These are phyloP conservation scores for Papilionanthe hybrid DNA, from an alignment of 116 monocot species.

Conservation along the genomic window DNA sequence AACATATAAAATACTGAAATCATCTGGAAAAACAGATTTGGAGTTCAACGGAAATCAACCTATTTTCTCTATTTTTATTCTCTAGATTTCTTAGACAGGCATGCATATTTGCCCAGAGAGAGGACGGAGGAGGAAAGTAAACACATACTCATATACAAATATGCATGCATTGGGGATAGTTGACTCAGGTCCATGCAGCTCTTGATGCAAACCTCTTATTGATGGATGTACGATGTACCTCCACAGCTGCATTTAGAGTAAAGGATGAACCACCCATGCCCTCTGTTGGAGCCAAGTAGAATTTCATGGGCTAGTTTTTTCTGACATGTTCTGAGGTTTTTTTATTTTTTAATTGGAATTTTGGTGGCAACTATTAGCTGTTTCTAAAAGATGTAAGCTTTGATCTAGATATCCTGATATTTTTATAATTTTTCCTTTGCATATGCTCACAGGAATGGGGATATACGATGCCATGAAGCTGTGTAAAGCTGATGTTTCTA, in stretches of 20 bases:
- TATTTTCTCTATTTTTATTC: no score
- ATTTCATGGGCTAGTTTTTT: background rate
- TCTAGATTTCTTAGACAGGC: no score
- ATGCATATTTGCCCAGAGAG: background rate
- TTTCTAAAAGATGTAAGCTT: background rate
- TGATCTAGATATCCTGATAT: background rate
- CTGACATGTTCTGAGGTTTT: background rate
- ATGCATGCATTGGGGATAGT: background rate
- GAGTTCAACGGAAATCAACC: background rate
- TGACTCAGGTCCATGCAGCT: background rate
- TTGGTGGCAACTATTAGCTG: background rate
- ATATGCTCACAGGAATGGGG: slow-evolving; percentile 70
- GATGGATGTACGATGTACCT: background rate
- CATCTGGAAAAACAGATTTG: background rate
- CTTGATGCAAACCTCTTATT: background rate
- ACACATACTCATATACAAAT: background rate
- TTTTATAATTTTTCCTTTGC: background rate
- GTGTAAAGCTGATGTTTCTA: slow-evolving; percentile 97
- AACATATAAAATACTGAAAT: background rate
- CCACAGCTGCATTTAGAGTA: background rate
- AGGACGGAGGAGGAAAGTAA: background rate
- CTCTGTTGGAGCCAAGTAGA: background rate
- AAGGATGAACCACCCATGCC: background rate
- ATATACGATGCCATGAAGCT: slow-evolving; percentile 99
- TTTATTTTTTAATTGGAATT: background rate